Evolutionary conservation across 495 filamentous ascomycete genomes (phyloP).

Genomic region (Aspergillus biplanus): DNA sequence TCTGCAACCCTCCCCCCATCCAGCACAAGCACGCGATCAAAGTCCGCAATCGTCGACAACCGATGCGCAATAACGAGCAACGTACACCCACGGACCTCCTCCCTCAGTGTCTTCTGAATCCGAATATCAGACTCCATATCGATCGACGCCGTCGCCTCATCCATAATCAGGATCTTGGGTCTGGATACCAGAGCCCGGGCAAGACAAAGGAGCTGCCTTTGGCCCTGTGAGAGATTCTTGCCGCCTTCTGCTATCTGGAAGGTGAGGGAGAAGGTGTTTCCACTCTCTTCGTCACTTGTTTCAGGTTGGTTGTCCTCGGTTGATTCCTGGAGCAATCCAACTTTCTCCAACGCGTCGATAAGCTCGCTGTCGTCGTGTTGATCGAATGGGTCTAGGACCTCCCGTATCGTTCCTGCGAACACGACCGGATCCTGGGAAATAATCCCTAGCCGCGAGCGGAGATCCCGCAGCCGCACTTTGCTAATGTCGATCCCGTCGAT

Average conservation of each 20-base stretch:
- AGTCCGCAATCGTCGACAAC: slow-evolving; percentile 74
- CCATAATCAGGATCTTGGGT: slow-evolving; percentile 76
- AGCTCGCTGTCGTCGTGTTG: slow-evolving; percentile 63
- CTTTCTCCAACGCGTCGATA: slow-evolving; percentile 58
- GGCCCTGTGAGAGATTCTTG: slow-evolving; percentile 75
- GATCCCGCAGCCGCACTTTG: slow-evolving; percentile 46
- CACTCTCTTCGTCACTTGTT: slow-evolving; percentile 42
- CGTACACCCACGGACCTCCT: slow-evolving; percentile 69
- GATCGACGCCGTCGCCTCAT: slow-evolving; percentile 79
- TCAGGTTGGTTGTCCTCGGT: not conserved
- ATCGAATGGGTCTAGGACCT: slow-evolving; percentile 55
- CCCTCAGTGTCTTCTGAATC: slow-evolving; percentile 24
- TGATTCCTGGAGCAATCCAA: slow-evolving; percentile 7
- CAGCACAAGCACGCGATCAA: slow-evolving; percentile 74
- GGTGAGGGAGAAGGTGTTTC: slow-evolving; percentile 58
- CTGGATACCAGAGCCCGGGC: slow-evolving; percentile 75
- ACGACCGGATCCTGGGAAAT: slow-evolving; percentile 61
- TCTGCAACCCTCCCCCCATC: slow-evolving; percentile 68
- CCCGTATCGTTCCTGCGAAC: slow-evolving; percentile 55
- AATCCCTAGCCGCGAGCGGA: slow-evolving; percentile 54
- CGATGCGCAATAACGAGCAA: slow-evolving; percentile 78
- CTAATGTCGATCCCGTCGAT: slow-evolving; percentile 58
- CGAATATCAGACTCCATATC: slow-evolving; percentile 75
- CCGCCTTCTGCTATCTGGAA: slow-evolving; percentile 66
- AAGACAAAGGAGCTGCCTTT: slow-evolving; percentile 78